Evolutionary conservation across 148 eudicot species (phyloP).

Genomic region (Nyssa sinensis): DNA sequence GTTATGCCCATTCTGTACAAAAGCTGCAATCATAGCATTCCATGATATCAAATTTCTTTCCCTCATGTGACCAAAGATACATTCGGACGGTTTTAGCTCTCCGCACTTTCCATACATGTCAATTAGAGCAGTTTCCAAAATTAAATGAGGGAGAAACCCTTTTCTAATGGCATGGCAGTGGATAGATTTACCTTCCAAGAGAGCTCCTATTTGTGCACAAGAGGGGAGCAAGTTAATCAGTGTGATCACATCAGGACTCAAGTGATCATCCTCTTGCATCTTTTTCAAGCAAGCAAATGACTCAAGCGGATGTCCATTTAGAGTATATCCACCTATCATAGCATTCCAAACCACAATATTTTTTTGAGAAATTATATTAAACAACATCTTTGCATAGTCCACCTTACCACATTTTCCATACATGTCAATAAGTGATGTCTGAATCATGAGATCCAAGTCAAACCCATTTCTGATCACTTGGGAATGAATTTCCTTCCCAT

Average conservation of each 20-base stretch:
- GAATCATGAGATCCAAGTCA: slow-evolving; percentile 50
- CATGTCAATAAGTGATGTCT: slow-evolving; percentile 70
- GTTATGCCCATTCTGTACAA: slow-evolving; percentile 46
- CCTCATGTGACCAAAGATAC: slow-evolving; percentile 34
- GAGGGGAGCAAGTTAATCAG: slow-evolving; percentile 61
- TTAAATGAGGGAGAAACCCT: slow-evolving; percentile 41
- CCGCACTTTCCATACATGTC: slow-evolving; percentile 66
- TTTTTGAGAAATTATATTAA: slow-evolving; percentile 28
- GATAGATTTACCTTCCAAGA: slow-evolving; percentile 43
- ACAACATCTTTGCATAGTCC: slow-evolving; percentile 45
- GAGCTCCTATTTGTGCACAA: slow-evolving; percentile 49
- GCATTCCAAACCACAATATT: slow-evolving; percentile 58
- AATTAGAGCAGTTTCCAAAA: slow-evolving; percentile 53
- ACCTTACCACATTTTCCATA: slow-evolving; percentile 57
- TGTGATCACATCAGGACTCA: slow-evolving; percentile 52
- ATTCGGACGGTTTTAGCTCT: slow-evolving; percentile 32
- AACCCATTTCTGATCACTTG: slow-evolving; percentile 43
- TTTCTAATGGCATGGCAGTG: slow-evolving; percentile 50
- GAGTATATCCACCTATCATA: slow-evolving; percentile 52
- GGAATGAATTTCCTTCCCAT: slow-evolving; percentile 67
- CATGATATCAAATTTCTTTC: slow-evolving; percentile 47
- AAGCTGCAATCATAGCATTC: slow-evolving; percentile 65
- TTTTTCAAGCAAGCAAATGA: slow-evolving; percentile 51
- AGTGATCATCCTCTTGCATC: slow-evolving; percentile 42
- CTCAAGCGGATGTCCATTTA: slow-evolving; percentile 30